Conservation (phyloP, 2,329 filamentous ascomycete species). For the Aspergillus versicolor region DNA sequence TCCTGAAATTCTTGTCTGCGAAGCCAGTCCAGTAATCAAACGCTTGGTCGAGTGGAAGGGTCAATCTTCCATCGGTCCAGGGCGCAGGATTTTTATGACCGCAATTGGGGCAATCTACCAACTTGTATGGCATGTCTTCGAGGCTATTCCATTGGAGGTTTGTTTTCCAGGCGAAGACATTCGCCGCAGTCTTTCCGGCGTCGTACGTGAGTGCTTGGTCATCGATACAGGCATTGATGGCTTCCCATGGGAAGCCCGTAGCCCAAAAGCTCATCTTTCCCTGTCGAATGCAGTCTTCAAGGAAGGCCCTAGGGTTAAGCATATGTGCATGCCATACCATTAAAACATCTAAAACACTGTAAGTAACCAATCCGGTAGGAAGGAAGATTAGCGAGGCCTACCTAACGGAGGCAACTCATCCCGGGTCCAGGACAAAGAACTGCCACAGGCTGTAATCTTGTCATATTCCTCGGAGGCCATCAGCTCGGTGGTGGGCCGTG, state of each 20-base stretch:
- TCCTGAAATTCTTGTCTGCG: constrained; percentile 48
- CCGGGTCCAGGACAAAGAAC: constrained; percentile 37
- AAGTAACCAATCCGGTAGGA: background rate
- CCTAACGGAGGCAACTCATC: constrained; percentile 59
- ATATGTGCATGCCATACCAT: constrained; percentile 81
- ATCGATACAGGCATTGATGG: constrained; percentile 60
- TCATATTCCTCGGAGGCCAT: constrained; percentile 34
- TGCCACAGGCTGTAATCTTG: constrained; percentile 20
- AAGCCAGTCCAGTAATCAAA: constrained; percentile 31
- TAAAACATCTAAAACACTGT: constrained; percentile 58
- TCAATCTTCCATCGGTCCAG: constrained; percentile 55
- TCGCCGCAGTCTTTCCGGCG: constrained; percentile 45
- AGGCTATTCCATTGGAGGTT: constrained; percentile 60
- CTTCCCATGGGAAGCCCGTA: constrained; percentile 65
- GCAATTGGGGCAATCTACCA: constrained; percentile 59
- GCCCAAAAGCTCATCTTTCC: constrained; percentile 59
- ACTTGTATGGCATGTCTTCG: constrained; percentile 51
- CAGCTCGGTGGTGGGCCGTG: constrained; percentile 16
- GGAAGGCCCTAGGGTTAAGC: constrained; percentile 72
- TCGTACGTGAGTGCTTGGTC: constrained; percentile 57
- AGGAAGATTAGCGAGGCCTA: constrained; percentile 33
- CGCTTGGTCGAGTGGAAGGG: constrained; percentile 20
- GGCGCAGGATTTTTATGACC: constrained; percentile 43
- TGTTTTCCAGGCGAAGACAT: constrained; percentile 51
- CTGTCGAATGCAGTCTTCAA: constrained; percentile 69